These are phyloP conservation scores for Odontarrhena argentea DNA, from an alignment of 345 rosid genomes.

Conservation along the genomic window DNA sequence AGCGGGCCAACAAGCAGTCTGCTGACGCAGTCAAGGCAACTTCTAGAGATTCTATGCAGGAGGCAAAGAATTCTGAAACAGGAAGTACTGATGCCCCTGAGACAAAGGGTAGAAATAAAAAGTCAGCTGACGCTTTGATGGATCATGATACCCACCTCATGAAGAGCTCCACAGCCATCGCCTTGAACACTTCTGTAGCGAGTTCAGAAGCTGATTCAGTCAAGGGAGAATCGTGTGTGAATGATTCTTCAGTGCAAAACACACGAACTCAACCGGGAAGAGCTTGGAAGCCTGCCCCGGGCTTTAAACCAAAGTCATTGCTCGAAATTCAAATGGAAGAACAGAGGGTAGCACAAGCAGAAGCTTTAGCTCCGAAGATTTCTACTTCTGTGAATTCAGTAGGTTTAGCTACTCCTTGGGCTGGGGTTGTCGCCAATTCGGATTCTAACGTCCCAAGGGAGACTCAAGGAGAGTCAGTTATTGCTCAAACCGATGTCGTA, in stretches of 20 bases:
- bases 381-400: constrained; percentile 46
- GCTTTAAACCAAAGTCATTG: constrained; percentile 88
- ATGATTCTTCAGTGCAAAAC: constrained; percentile 47
- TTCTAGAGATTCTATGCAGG: constrained; percentile 49
- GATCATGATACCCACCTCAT: constrained; percentile 46
- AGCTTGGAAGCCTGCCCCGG: constrained; percentile 99
- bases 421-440: constrained; percentile 62
- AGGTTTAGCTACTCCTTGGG: constrained; percentile 67
- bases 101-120: constrained; percentile 40
- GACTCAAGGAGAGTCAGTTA: constrained; percentile 45
- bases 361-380: constrained; percentile 59
- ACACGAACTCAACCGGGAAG: constrained; percentile 49
- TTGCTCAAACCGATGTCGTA: constrained; percentile 41
- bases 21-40: constrained; percentile 60
- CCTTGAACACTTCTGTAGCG: constrained; percentile 9
- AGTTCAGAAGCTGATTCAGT: constrained; percentile 41
- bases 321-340: constrained; percentile 98
- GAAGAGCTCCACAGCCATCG: constrained; percentile 39
- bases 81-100: constrained; percentile 45
- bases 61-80: constrained; percentile 49
- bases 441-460: constrained; percentile 58
- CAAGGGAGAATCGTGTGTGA: constrained; percentile 42
- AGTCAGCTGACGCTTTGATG: constrained; percentile 35
- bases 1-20: constrained; percentile 61
- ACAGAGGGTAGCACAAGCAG: constrained; percentile 65